These are phyloP conservation scores for Paraurostyla sp. DNA, from an alignment of 73 alveolate species.

Conservation along the genomic window DNA sequence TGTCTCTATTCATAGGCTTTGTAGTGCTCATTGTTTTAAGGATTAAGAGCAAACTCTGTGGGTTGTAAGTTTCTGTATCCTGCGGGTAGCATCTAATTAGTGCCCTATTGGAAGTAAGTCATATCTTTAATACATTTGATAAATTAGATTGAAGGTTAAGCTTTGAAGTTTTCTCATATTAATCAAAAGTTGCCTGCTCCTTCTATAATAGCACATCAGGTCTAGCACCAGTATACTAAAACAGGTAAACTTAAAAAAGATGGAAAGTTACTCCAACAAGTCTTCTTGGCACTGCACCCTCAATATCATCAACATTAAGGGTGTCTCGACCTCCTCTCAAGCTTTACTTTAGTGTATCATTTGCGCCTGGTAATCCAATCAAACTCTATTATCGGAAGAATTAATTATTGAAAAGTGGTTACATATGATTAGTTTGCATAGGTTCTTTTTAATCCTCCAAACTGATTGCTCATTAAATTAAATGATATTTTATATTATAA, in stretches of 20 bases:
- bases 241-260: background rate
- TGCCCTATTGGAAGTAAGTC: background rate
- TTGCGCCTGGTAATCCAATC: constrained; percentile 9
- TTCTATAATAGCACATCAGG: constrained; percentile 29
- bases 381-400: background rate
- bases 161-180: constrained; percentile 4
- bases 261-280: constrained; percentile 17
- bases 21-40: background rate
- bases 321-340: constrained; percentile 39
- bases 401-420: background rate
- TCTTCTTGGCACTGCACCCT: constrained; percentile 51
- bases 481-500: too few relatives aligned
- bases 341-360: constrained; percentile 14
- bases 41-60: background rate
- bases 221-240: constrained; percentile 59
- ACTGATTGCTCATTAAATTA: background rate
- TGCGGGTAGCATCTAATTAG: constrained; percentile 29
- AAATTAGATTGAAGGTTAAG: background rate
- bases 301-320: constrained; percentile 52
- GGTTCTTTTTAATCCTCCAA: constrained; percentile 24
- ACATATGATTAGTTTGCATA: constrained; percentile 27
- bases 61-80: background rate
- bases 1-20: constrained; percentile 12
- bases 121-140: background rate
- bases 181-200: background rate